Conservation (phyloP, 495 filamentous ascomycete genomes). For the Oidiodendron maius region DNA sequence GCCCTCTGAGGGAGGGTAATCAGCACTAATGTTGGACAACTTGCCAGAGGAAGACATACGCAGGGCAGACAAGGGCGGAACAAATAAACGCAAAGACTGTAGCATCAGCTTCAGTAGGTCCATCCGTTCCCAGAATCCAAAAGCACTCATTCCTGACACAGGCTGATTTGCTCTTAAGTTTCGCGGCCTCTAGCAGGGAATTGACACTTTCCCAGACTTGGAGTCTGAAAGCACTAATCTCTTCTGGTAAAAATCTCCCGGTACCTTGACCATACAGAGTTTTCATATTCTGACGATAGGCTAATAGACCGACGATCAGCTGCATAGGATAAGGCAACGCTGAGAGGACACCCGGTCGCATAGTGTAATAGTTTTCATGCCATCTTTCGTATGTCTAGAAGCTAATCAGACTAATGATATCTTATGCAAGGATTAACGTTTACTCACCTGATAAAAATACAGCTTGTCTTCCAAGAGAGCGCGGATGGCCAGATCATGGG, state of each 20-base stretch:
- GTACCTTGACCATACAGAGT: constrained; percentile 52
- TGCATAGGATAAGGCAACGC: constrained; percentile 44
- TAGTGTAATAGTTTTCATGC: constrained; percentile 55
- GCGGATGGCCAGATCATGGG: constrained; percentile 43
- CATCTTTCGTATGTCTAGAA: constrained; percentile 42
- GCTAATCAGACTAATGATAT: neutral
- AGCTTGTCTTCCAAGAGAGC: constrained; percentile 57
- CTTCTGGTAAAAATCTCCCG: constrained; percentile 39
- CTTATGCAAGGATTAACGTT: neutral
- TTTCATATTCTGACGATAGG: constrained; percentile 34
- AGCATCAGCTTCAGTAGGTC: constrained; percentile 52
- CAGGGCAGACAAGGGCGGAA: constrained; percentile 39
- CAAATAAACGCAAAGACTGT: constrained; percentile 52
- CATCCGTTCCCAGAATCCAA: constrained; percentile 49
- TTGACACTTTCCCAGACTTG: constrained; percentile 51
- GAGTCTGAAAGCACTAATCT: constrained; percentile 35
- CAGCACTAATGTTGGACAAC: neutral
- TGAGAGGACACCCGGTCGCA: constrained; percentile 46
- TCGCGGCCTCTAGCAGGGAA: constrained; percentile 26
- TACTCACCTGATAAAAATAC: constrained; percentile 45
- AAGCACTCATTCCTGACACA: constrained; percentile 31
- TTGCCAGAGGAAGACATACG: constrained; percentile 37
- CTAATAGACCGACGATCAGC: constrained; percentile 45
- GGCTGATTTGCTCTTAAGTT: constrained; percentile 6
- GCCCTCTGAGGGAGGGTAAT: constrained; percentile 29